Conservation (phyloP, 306 rosid species). For the Sphenostylis stenocarpa region DNA sequence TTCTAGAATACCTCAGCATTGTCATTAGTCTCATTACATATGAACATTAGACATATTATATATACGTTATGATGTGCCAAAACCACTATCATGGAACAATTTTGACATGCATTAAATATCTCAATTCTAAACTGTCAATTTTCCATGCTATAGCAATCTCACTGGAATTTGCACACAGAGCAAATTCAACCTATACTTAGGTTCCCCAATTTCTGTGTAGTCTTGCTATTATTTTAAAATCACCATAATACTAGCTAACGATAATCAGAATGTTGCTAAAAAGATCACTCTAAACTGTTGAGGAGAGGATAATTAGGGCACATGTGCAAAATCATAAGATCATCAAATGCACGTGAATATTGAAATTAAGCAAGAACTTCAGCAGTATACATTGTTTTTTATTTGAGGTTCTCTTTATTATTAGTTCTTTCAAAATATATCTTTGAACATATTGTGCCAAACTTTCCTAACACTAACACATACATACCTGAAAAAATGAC, state of each 20-base stretch:
- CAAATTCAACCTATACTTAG: not conserved
- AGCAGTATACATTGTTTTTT: not conserved
- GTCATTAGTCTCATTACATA: not conserved
- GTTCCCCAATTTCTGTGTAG: not conserved
- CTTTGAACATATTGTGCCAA: not conserved
- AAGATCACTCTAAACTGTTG: not conserved
- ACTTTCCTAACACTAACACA: conserved; percentile 6
- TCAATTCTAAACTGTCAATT: not conserved
- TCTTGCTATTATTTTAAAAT: not conserved
- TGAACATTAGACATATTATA: not conserved
- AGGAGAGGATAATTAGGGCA: conserved; percentile 3
- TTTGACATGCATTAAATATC: conserved; percentile 4
- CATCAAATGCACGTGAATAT: not conserved
- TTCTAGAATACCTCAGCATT: not conserved
- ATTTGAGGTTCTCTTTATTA: not conserved
- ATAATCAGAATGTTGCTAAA: not conserved
- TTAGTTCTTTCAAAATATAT: not conserved
- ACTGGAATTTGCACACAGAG: not conserved
- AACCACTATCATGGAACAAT: not conserved
- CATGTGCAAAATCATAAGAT: conserved; percentile 12
- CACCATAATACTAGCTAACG: not conserved
- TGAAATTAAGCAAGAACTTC: not conserved
- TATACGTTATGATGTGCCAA: not conserved
- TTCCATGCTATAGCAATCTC: not conserved
- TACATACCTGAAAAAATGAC: not conserved